These are phyloP conservation scores for Aspergillus proliferans DNA, from an alignment of 2,329 filamentous ascomycete species.

Conservation along the genomic window DNA sequence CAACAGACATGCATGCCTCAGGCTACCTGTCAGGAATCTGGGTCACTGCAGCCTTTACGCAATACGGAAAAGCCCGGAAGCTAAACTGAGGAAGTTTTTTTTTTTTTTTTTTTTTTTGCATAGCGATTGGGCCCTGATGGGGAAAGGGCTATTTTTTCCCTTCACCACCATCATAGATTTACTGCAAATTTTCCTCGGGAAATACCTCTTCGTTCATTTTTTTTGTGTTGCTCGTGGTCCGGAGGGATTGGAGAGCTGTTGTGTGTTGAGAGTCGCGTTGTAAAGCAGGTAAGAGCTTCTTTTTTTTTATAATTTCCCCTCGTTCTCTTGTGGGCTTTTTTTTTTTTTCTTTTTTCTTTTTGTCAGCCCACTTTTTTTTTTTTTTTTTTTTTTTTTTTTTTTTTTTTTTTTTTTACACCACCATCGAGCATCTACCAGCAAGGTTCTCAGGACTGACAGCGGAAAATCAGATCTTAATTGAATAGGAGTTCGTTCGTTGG, in stretches of 20 bases:
- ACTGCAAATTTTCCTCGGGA: conserved; percentile 1
- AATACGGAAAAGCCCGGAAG: conserved; percentile 36
- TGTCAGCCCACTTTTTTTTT: conserved; percentile 7
- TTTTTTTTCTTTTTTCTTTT: too few relatives aligned
- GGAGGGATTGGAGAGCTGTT: conserved; percentile 22
- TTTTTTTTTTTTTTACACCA: conserved; percentile 1
- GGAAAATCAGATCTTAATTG: conserved; percentile 6
- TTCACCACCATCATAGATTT: conserved; percentile 1
- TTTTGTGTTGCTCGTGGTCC: conserved; percentile 9
- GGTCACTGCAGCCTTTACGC: conserved; percentile 25
- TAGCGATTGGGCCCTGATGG: conserved; percentile 13
- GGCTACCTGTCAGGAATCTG: conserved; percentile 16
- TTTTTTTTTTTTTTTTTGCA: conserved; percentile 13
- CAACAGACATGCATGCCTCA: conserved; percentile 8
- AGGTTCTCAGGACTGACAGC: conserved; percentile 20
- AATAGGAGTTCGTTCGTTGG: background rate
- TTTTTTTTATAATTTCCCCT: background rate
- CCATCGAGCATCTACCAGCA: conserved; percentile 15
- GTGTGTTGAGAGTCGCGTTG: conserved; percentile 11
- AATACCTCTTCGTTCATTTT: conserved; percentile 5
- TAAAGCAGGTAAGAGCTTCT: conserved; percentile 4
- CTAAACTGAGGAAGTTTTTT: conserved; percentile 14
- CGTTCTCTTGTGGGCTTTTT: conserved; percentile 6
- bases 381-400: too few relatives aligned
- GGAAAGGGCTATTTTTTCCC: conserved; percentile 1